phyloP scores from a whole-genome alignment of 2,329 filamentous ascomycete species.

The Capronia epimyces region DNA sequence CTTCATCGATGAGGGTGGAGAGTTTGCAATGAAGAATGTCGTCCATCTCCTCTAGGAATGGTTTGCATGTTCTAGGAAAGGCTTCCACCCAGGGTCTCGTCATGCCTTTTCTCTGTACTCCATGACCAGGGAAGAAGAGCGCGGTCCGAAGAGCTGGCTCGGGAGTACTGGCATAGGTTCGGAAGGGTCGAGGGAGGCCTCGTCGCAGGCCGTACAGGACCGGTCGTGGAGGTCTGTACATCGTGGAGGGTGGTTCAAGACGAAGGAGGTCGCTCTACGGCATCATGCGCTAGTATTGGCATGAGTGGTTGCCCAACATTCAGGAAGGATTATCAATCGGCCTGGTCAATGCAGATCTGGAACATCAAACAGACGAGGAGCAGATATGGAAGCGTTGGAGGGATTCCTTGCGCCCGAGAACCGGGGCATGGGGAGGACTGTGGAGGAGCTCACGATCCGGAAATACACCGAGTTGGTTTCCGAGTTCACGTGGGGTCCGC shows the following conservation, averaged over 20 bases:
- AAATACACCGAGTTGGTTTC: not conserved
- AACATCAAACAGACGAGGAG: not conserved
- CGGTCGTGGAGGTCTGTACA: constrained; percentile 15
- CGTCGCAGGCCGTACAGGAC: constrained; percentile 6
- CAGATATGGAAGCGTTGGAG: not conserved
- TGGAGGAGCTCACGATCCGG: not conserved
- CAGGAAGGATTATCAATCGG: not conserved
- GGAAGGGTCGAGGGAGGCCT: constrained; percentile 8
- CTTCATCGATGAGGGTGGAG: constrained; percentile 70
- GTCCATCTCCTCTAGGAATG: constrained; percentile 83
- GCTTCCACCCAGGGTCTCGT: constrained; percentile 76
- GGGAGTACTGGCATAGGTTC: constrained; percentile 21
- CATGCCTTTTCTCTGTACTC: constrained; percentile 87
- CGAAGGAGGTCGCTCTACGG: constrained; percentile 5
- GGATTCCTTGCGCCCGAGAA: constrained; percentile 13
- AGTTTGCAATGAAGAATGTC: constrained; percentile 67
- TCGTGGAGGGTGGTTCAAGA: constrained; percentile 4
- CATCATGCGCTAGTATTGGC: not conserved
- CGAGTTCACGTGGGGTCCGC: not conserved
- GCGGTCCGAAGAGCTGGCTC: constrained; percentile 37
- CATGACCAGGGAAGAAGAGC: constrained; percentile 57
- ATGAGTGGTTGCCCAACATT: not conserved
- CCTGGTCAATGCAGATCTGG: not conserved
- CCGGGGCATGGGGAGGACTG: constrained; percentile 3
- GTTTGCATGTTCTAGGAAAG: constrained; percentile 70